Percentiles rank a stretch among this genome's conserved stretches.
phyloP scores from a whole-genome alignment of 108 stramenopile species.

The Nitzschia sp. region DNA sequence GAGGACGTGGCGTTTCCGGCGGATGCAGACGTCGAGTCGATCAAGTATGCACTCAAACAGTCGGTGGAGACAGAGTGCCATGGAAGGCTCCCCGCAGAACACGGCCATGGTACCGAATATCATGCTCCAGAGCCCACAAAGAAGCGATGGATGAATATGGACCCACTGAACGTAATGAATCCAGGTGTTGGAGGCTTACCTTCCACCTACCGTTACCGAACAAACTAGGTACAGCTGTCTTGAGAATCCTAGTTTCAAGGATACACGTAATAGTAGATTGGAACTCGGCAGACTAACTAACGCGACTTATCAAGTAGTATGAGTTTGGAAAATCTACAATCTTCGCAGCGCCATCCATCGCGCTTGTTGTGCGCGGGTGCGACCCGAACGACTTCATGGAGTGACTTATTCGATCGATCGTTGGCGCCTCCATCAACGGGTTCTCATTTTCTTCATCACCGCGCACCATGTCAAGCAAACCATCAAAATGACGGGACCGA shows the following conservation, averaged over 20 bases:
- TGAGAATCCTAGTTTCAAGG: no score
- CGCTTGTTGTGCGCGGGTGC: no score
- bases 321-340: not conserved
- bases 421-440: no score
- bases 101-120: slow-evolving; percentile 89
- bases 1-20: slow-evolving; percentile 79
- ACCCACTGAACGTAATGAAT: slow-evolving; percentile 86
- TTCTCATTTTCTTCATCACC: no score
- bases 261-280: no score
- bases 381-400: no score
- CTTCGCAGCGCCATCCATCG: no score
- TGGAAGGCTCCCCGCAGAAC: slow-evolving; percentile 80
- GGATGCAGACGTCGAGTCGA: slow-evolving; percentile 69
- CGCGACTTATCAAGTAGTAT: no score
- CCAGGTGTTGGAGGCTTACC: slow-evolving; percentile 81
- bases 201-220: slow-evolving; percentile 17
- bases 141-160: slow-evolving; percentile 81
- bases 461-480: no score
- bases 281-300: no score
- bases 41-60: slow-evolving; percentile 71
- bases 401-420: no score
- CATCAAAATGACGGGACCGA: no score
- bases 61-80: slow-evolving; percentile 55
- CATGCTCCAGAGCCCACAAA: slow-evolving; percentile 68
- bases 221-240: not conserved